Evolutionary conservation across 305 asterid species (phyloP).

Genomic region (Fraxinus xanthoxyloides): DNA sequence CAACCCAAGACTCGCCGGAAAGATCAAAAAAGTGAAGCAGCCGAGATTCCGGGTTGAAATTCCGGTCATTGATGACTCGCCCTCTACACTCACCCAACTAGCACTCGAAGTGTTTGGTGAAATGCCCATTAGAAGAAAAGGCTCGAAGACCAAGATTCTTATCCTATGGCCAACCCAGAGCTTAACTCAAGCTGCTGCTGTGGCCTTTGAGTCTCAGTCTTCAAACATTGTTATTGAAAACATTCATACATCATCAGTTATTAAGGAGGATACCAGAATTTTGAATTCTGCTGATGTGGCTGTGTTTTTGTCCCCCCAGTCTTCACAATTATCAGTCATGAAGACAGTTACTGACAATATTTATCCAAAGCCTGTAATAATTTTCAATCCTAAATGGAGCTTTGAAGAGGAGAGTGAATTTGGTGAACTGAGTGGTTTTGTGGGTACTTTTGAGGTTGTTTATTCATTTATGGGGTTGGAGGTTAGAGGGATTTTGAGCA

Average conservation of each 20-base stretch:
- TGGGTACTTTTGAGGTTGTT: conserved; percentile 76
- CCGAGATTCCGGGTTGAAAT: conserved; percentile 76
- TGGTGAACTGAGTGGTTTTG: conserved; percentile 52
- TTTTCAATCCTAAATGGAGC: conserved; percentile 83
- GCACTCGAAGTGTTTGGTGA: conserved; percentile 68
- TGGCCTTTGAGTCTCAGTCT: conserved; percentile 48
- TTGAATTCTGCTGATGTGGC: conserved; percentile 50
- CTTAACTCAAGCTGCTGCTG: conserved; percentile 47
- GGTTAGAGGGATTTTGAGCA: conserved; percentile 70
- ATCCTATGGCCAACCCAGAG: conserved; percentile 52
- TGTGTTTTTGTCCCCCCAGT: conserved; percentile 61
- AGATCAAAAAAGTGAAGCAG: conserved; percentile 70
- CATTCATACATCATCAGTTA: conserved; percentile 41
- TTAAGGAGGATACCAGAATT: conserved; percentile 34
- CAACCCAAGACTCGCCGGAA: conserved; percentile 69
- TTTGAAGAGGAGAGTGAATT: conserved; percentile 71
- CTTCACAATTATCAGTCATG: conserved; percentile 48
- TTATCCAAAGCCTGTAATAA: conserved; percentile 70
- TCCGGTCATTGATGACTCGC: conserved; percentile 74
- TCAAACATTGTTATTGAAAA: conserved; percentile 45
- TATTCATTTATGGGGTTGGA: conserved; percentile 87
- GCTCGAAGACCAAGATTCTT: conserved; percentile 48
- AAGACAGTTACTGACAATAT: conserved; percentile 44
- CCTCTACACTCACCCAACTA: conserved; percentile 53
- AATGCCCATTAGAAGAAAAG: conserved; percentile 62